Evolutionary conservation across 2,329 filamentous ascomycete genomes (phyloP).

Genomic region (Alternaria hordeiaustralica): DNA sequence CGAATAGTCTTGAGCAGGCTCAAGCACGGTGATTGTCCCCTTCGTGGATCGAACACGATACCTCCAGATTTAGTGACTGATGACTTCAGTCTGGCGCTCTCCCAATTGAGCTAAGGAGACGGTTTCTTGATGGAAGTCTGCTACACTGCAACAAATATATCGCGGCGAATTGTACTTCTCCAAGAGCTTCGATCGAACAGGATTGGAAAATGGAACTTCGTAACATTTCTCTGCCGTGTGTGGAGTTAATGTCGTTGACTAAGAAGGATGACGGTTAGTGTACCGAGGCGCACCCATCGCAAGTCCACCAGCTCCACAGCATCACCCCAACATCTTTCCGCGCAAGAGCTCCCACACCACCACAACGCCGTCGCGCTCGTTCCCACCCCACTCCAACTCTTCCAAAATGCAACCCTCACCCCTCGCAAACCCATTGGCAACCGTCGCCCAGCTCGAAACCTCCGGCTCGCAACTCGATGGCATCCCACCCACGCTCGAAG

Average conservation of each 20-base stretch:
- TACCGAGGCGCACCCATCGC: not conserved
- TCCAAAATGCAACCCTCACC: conserved; percentile 39
- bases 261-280: conserved; percentile 7
- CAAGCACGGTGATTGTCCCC: conserved; percentile 25
- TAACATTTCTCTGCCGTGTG: not conserved
- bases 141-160: accelerated
- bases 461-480: conserved; percentile 62
- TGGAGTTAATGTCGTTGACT: not conserved
- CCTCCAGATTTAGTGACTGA: conserved; percentile 41
- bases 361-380: not conserved
- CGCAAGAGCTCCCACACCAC: not conserved
- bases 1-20: conserved; percentile 13
- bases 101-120: conserved; percentile 42
- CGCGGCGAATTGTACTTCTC: accelerated
- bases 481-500: conserved; percentile 72
- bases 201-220: not conserved
- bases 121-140: conserved; percentile 19
- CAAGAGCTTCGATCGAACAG: not conserved
- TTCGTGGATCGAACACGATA: conserved; percentile 34
- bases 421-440: conserved; percentile 74
- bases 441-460: conserved; percentile 70
- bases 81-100: conserved; percentile 42
- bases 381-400: not conserved
- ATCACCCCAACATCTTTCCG: conserved; percentile 10
- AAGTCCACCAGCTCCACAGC: conserved; percentile 6